Evolutionary conservation across 176 grass and related monocot species (phyloP), one percentile per base, ranked within the genome.

Genomic region (Raddia distichophylla): DNA sequence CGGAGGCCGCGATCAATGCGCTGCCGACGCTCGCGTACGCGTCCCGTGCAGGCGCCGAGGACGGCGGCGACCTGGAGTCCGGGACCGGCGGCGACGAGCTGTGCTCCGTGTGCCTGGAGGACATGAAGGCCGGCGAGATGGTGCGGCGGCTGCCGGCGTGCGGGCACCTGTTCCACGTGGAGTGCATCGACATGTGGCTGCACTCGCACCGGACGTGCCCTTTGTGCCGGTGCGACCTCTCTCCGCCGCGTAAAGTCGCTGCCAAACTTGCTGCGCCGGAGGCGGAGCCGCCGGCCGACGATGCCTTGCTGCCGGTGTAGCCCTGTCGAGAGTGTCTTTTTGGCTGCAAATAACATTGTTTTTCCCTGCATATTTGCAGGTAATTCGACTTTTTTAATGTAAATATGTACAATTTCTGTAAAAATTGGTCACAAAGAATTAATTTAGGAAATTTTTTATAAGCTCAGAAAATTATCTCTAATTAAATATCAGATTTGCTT

Each of bases 181-280:
- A 6, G 10, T 84, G 72, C 82, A 67, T 84, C 62, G 72, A 67
- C 62, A 76, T 84, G 82, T 76, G 82, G 82, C 82, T 84, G 15
- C 82, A 84, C 50, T 84, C 72, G 15, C 82, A 84, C 82, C 63
- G 40, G 40, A 84, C 82, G 15, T 84, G 82, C 40, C 81, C 82
- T 0, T 13, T 84, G 6, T 84, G 82, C 82, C 40, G 82, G 15
- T 68, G 82, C 63, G 66, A 58, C 71, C 37, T 83, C 71, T 67
- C 64, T 37, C 71, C 71, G 1, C 37, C 37, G 37, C 37, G 37
- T 0, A 40, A 40, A 40, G 37, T 5, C 9, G 10, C 43, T 8
- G 43, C 63, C 6, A 72, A 82, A 72, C 27, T 27, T 27, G 6
- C 43, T 33, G 22, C 64, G 5, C 27, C 27, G 27, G 37, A 40